phyloP scores from a whole-genome alignment of 2,329 filamentous ascomycete species.

The Epichloe amarillans region DNA sequence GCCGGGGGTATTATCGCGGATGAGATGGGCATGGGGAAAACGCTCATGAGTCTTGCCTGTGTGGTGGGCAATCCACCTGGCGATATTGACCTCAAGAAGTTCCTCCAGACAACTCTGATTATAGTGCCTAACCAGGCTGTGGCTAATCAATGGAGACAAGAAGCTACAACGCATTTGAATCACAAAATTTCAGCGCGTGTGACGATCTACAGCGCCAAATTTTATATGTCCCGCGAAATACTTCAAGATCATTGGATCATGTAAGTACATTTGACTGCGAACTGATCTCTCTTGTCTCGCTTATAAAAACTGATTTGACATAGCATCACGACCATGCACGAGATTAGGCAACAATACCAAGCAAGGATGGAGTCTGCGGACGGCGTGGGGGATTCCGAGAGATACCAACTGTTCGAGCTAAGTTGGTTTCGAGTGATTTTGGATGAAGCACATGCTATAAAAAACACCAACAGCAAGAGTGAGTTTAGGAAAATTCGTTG shows the following conservation, averaged over 20 bases:
- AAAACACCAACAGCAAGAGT: conserved; percentile 28
- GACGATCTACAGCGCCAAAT: conserved; percentile 7
- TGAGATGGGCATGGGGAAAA: conserved; percentile 54
- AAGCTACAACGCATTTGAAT: conserved; percentile 15
- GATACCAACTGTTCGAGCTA: neutral
- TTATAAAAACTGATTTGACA: neutral
- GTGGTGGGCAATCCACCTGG: conserved; percentile 45
- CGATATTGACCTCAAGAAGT: conserved; percentile 21
- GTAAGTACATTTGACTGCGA: neutral
- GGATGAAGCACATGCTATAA: conserved; percentile 44
- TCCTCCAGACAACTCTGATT: conserved; percentile 22
- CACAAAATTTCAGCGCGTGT: neutral
- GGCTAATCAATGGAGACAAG: conserved; percentile 16
- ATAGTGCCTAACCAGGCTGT: conserved; percentile 15
- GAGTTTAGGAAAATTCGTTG: conserved; percentile 4
- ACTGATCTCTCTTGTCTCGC: too few species aligned
- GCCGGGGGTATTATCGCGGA: conserved; percentile 50
- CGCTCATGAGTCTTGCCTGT: conserved; percentile 62
- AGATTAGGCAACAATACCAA: conserved; percentile 11
- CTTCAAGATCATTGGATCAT: neutral
- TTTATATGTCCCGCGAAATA: neutral
- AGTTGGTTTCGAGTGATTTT: conserved; percentile 39
- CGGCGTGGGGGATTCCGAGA: neutral
- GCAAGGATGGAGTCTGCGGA: too few species aligned
- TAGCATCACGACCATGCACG: conserved; percentile 19